Conservation (phyloP, 2,329 filamentous ascomycete species). For the Aspergillus udagawae region DNA sequence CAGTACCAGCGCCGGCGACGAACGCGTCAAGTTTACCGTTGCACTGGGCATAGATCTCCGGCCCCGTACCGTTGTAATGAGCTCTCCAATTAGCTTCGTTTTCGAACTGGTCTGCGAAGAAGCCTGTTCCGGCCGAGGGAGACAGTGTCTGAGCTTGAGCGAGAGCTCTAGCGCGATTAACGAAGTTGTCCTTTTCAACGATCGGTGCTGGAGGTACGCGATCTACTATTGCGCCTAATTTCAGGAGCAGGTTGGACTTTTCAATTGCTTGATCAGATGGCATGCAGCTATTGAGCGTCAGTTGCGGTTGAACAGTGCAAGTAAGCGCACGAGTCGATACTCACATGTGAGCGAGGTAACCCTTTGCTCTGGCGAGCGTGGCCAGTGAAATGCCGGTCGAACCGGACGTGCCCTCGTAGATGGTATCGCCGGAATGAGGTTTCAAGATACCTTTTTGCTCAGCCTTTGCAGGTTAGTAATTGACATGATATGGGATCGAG, state of each 20-base stretch:
- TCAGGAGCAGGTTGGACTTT: conserved; percentile 82
- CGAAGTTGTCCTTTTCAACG: conserved; percentile 87
- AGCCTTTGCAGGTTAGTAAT: conserved; percentile 48
- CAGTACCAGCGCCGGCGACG: conserved; percentile 88
- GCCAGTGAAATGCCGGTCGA: conserved; percentile 95
- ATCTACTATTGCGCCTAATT: conserved; percentile 89
- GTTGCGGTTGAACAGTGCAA: not conserved
- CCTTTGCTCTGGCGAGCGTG: conserved; percentile 78
- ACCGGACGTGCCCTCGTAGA: conserved; percentile 96
- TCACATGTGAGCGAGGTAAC: conserved; percentile 86
- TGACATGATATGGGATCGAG: not conserved
- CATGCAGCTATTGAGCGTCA: conserved; percentile 63
- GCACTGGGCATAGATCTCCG: conserved; percentile 81
- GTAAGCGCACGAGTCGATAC: conserved; percentile 13
- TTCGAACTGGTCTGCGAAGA: conserved; percentile 97
- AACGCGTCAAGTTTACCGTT: conserved; percentile 75
- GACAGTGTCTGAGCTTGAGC: conserved; percentile 66
- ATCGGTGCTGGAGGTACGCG: conserved; percentile 88
- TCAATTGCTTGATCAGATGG: conserved; percentile 84
- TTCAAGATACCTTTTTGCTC: conserved; percentile 72
- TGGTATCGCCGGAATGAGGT: conserved; percentile 81
- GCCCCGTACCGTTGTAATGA: conserved; percentile 77
- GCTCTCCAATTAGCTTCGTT: conserved; percentile 83
- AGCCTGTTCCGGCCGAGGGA: conserved; percentile 65
- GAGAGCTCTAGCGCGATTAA: conserved; percentile 78